These are phyloP conservation scores for Leishmania arabica DNA, from an alignment of 208 protist genomes.

Conservation along the genomic window DNA sequence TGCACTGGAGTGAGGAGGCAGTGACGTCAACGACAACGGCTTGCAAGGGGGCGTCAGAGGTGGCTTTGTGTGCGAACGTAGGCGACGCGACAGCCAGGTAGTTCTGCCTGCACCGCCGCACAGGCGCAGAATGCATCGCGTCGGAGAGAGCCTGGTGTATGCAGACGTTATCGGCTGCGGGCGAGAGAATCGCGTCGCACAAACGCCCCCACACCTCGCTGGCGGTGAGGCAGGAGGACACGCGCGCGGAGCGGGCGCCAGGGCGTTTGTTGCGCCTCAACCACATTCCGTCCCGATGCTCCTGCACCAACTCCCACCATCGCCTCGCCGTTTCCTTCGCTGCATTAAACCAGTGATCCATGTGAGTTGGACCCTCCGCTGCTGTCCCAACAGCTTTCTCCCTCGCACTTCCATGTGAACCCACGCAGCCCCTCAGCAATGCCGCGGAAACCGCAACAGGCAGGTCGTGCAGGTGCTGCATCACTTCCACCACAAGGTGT, in stretches of 20 bases:
- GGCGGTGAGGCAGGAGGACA: conserved; percentile 21
- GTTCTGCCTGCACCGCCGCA: conserved; percentile 14
- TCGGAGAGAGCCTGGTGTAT: neutral
- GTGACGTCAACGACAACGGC: conserved; percentile 22
- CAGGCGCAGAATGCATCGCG: conserved; percentile 7
- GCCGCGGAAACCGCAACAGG: conserved; percentile 8
- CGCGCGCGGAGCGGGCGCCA: neutral
- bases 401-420: neutral
- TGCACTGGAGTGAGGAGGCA: conserved; percentile 10
- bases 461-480: conserved; percentile 14
- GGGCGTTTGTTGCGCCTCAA: neutral
- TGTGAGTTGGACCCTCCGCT: neutral
- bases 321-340: neutral
- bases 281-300: too few relatives aligned
- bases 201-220: conserved; percentile 23
- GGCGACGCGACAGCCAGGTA: conserved; percentile 2
- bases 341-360: neutral
- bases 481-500: neutral
- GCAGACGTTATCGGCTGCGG: neutral
- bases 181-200: conserved; percentile 11
- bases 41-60: neutral
- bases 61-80: neutral
- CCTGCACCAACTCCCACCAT: neutral
- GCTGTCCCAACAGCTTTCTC: neutral
- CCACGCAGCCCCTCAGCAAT: neutral